Evolutionary conservation across 805 yeast species (phyloP).

Genomic region (Monosporozyma aerobia): DNA sequence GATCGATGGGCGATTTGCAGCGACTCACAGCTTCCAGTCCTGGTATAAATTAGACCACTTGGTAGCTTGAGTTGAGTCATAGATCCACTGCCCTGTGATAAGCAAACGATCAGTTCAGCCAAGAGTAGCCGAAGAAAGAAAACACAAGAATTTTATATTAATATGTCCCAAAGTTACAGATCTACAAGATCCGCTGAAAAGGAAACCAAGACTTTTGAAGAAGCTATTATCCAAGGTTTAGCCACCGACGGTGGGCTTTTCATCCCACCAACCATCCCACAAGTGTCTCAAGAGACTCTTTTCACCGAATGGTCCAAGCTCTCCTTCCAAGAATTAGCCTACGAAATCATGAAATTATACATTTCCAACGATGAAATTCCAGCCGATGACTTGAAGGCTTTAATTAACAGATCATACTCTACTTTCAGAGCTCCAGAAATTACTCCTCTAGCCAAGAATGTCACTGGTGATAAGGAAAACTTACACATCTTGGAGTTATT

Average conservation of each 20-base stretch:
- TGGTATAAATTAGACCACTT: too few species aligned
- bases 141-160: background rate
- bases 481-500: conserved; percentile 81
- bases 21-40: too few species aligned
- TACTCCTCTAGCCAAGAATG: conserved; percentile 61
- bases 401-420: conserved; percentile 69
- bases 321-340: conserved; percentile 79
- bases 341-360: conserved; percentile 73
- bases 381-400: conserved; percentile 49
- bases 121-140: background rate
- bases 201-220: conserved; percentile 60
- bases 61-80: too few species aligned
- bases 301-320: conserved; percentile 61
- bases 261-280: conserved; percentile 76
- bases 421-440: conserved; percentile 85
- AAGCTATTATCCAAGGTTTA: conserved; percentile 78
- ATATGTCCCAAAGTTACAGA: conserved; percentile 54
- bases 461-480: conserved; percentile 48
- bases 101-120: background rate
- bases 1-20: too few species aligned
- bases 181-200: conserved; percentile 60
- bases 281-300: conserved; percentile 44
- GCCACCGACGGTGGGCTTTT: conserved; percentile 96
- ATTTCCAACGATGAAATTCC: conserved; percentile 67
- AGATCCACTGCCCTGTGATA: too few species aligned